Evolutionary conservation across 805 yeast species (phyloP).

Genomic region (Nematodospora valgi): DNA sequence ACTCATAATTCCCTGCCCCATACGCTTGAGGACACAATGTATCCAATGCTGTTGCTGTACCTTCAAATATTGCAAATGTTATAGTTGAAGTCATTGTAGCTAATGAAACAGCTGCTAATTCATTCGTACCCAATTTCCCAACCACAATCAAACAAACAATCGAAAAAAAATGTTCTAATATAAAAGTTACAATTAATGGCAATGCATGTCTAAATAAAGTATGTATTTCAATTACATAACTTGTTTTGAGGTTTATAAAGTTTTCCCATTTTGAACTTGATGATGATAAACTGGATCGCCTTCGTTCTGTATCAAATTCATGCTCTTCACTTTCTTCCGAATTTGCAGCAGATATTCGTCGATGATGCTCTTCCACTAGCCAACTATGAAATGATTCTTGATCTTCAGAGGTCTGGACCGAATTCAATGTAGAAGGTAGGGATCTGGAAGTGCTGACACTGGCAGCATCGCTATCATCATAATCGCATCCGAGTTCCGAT

Average conservation of each 20-base stretch:
- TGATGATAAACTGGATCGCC: slow-evolving; percentile 13
- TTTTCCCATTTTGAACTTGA: slow-evolving; percentile 23
- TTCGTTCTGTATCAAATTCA: slow-evolving; percentile 4
- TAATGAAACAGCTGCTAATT: slow-evolving; percentile 44
- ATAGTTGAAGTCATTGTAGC: slow-evolving; percentile 44
- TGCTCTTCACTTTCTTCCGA: slow-evolving; percentile 4
- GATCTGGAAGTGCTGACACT: slow-evolving; percentile 40
- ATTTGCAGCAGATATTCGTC: slow-evolving; percentile 22
- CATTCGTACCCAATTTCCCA: slow-evolving; percentile 43
- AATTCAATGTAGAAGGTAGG: slow-evolving; percentile 37
- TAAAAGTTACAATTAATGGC: slow-evolving; percentile 40
- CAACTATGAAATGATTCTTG: slow-evolving; percentile 41
- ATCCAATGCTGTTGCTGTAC: slow-evolving; percentile 44
- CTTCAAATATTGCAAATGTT: slow-evolving; percentile 43
- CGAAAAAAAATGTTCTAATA: slow-evolving; percentile 42
- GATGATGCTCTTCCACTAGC: slow-evolving; percentile 41
- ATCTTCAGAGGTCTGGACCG: slow-evolving; percentile 33
- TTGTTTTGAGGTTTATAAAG: slow-evolving; percentile 29
- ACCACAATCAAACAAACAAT: slow-evolving; percentile 42
- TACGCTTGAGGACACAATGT: slow-evolving; percentile 45
- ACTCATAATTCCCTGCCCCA: slow-evolving; percentile 39
- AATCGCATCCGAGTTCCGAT: slow-evolving; percentile 24
- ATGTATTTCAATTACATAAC: slow-evolving; percentile 21
- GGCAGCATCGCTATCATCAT: slow-evolving; percentile 35
- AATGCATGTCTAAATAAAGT: slow-evolving; percentile 30